Conservation (phyloP, 805 yeast species). For the Brettanomyces anomalus region DNA sequence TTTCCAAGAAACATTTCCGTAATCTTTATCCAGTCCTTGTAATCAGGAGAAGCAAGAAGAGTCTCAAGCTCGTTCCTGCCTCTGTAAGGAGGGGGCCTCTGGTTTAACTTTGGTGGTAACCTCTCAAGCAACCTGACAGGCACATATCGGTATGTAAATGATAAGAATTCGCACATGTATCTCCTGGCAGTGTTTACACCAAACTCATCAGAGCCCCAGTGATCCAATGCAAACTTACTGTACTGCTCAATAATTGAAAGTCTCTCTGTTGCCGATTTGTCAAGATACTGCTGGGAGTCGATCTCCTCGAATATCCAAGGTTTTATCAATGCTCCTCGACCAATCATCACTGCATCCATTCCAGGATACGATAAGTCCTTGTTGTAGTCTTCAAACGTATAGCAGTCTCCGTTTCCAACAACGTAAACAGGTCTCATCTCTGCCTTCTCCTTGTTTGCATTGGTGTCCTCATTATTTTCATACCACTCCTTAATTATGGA, state of each 20-base stretch:
- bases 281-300: constrained; percentile 80
- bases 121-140: constrained; percentile 90
- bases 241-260: constrained; percentile 63
- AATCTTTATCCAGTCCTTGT: constrained; percentile 91
- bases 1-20: constrained; percentile 94
- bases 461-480: constrained; percentile 40
- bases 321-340: constrained; percentile 94
- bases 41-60: constrained; percentile 73
- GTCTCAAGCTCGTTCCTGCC: constrained; percentile 94
- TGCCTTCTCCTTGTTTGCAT: constrained; percentile 49
- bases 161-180: constrained; percentile 86
- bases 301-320: constrained; percentile 99
- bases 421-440: constrained; percentile 66
- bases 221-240: constrained; percentile 77
- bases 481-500: constrained; percentile 51
- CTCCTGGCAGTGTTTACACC: constrained; percentile 86
- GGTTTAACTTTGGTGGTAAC: constrained; percentile 81
- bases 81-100: constrained; percentile 88
- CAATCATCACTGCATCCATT: constrained; percentile 93
- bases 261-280: constrained; percentile 85
- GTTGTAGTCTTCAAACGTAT: constrained; percentile 83
- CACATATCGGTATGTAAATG: constrained; percentile 88
- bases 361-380: constrained; percentile 53
- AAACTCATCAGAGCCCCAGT: constrained; percentile 97
- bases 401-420: constrained; percentile 93